Percentiles rank a stretch among this genome's conserved stretches.
Conservation (phyloP, 768 basidiomycete species). For the Boletus tylopilopsis region DNA sequence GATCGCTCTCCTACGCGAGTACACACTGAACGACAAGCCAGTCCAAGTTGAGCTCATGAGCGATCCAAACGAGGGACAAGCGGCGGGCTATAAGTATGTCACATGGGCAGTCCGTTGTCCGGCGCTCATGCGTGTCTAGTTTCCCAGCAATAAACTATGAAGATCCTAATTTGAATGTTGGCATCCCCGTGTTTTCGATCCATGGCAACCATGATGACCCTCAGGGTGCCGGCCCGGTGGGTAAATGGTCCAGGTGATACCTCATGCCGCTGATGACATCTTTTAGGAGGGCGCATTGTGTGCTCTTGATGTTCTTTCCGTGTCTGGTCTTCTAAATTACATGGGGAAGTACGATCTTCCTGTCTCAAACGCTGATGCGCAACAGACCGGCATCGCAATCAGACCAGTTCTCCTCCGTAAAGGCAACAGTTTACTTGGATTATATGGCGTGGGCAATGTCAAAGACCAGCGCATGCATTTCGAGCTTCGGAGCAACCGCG, state of each 20-base stretch:
- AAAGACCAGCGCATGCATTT: conserved; percentile 97
- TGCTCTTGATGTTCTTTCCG: conserved; percentile 92
- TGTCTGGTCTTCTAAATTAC: conserved; percentile 92
- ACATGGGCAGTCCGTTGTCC: background rate
- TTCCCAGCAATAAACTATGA: conserved; percentile 98
- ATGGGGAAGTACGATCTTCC: conserved; percentile 96
- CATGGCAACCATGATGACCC: conserved; percentile 99
- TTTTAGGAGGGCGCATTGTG: conserved; percentile 91
- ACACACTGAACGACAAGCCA: conserved; percentile 83
- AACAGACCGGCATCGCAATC: conserved; percentile 75
- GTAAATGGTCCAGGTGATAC: conserved; percentile 25
- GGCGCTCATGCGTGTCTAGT: conserved; percentile 37
- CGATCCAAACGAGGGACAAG: conserved; percentile 88
- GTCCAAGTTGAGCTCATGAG: conserved; percentile 90
- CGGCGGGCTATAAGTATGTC: conserved; percentile 75
- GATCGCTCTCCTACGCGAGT: conserved; percentile 86
- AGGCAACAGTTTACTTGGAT: conserved; percentile 79
- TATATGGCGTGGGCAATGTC: conserved; percentile 96
- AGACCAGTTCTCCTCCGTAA: conserved; percentile 89
- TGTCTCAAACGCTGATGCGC: conserved; percentile 58
- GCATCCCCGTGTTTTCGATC: conserved; percentile 97
- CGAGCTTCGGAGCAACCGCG: conserved; percentile 89
- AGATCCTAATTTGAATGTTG: conserved; percentile 91
- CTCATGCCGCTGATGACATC: background rate
- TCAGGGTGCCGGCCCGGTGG: conserved; percentile 87